Percentiles rank a stretch among this genome's conserved stretches.
Evolutionary conservation across 768 basidiomycete genomes (phyloP).

Genomic region (Xanthoconium stramineum): DNA sequence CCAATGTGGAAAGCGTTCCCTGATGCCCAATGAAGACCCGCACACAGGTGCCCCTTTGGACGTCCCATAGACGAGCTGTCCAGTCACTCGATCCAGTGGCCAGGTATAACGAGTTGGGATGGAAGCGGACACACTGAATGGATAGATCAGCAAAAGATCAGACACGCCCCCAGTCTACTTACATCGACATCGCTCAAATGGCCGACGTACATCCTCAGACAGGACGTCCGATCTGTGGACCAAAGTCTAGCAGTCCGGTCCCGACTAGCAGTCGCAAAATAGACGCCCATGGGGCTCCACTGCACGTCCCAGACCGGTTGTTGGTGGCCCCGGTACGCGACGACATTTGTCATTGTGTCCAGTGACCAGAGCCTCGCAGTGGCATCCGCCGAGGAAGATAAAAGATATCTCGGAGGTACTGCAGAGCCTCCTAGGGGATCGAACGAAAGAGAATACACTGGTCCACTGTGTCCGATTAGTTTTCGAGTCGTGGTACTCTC

Average conservation of each 20-base stretch:
- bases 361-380: slow-evolving; percentile 92
- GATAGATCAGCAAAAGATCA: slow-evolving; percentile 2
- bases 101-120: slow-evolving; percentile 96
- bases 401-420: slow-evolving; percentile 77
- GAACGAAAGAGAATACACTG: slow-evolving; percentile 92
- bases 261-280: slow-evolving; percentile 93
- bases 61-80: slow-evolving; percentile 96
- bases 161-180: slow-evolving; percentile 33
- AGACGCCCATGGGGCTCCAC: slow-evolving; percentile 98
- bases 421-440: slow-evolving; percentile 90
- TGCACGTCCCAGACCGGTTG: slow-evolving; percentile 99
- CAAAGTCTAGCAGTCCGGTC: slow-evolving; percentile 94
- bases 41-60: slow-evolving; percentile 91
- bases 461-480: slow-evolving; percentile 94
- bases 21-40: slow-evolving; percentile 96
- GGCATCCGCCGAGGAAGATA: slow-evolving; percentile 91
- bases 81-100: slow-evolving; percentile 96
- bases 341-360: slow-evolving; percentile 91
- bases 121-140: slow-evolving; percentile 85
- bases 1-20: slow-evolving; percentile 79
- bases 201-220: slow-evolving; percentile 89
- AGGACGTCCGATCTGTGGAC: slow-evolving; percentile 88
- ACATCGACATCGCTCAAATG: slow-evolving; percentile 98
- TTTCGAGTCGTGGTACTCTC: slow-evolving; percentile 84
- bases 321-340: slow-evolving; percentile 92